These are phyloP conservation scores for Choanephora cucurbitarum DNA, from an alignment of 371 early-diverging fungal genomes.

Conservation along the genomic window DNA sequence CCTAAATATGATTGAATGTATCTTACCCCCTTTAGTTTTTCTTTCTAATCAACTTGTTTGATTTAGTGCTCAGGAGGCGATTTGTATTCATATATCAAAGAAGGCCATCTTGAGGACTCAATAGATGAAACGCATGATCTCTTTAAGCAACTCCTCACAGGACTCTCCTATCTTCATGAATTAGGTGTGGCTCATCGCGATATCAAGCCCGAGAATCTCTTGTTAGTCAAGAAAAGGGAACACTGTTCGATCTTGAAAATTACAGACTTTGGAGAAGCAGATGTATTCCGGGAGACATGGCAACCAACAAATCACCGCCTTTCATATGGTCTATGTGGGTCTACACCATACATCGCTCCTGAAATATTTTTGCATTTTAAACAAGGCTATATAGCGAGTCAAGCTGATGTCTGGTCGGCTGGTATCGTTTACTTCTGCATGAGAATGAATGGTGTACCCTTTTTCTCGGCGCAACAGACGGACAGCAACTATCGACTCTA, in stretches of 20 bases:
- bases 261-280: conserved; percentile 96
- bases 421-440: conserved; percentile 85
- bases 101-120: conserved; percentile 27
- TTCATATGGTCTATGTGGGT: conserved; percentile 83
- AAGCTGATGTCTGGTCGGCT: conserved; percentile 84
- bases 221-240: conserved; percentile 82
- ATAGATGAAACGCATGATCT: conserved; percentile 50
- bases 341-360: conserved; percentile 91
- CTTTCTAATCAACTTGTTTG: too few relatives aligned
- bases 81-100: conserved; percentile 53
- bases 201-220: conserved; percentile 90
- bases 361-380: conserved; percentile 61
- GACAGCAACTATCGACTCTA: conserved; percentile 71
- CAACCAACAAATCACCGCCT: conserved; percentile 59
- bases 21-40: too few relatives aligned
- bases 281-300: conserved; percentile 84
- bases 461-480: conserved; percentile 50
- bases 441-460: conserved; percentile 72
- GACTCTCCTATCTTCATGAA: conserved; percentile 94
- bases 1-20: too few relatives aligned
- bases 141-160: conserved; percentile 89
- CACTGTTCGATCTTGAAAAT: conserved; percentile 78
- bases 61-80: conserved; percentile 66
- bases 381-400: conserved; percentile 72
- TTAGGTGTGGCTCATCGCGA: conserved; percentile 90